These are phyloP conservation scores for Symbiodinium pilosum DNA, from an alignment of 73 alveolate genomes.

Conservation along the genomic window DNA sequence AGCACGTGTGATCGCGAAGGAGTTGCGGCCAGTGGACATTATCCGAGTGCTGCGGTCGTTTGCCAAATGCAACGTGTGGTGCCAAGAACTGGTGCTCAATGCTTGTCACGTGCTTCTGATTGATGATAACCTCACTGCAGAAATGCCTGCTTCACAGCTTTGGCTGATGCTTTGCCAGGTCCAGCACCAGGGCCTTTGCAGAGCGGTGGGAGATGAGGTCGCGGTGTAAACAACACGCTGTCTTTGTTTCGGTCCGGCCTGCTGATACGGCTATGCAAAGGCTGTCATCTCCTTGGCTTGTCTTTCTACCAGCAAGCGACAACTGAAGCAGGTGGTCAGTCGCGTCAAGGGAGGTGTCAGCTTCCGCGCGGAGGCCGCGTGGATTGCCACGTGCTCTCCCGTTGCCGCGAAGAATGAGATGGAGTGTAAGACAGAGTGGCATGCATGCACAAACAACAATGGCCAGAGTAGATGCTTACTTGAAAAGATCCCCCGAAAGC, in stretches of 20 bases:
- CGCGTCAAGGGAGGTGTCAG: conserved; percentile 84
- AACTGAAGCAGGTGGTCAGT: conserved; percentile 20
- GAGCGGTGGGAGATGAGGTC: conserved; percentile 87
- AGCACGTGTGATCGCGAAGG: no score
- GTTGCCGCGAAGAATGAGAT: no score
- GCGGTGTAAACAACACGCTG: no score
- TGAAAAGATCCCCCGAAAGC: no score
- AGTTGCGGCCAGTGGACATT: conserved; percentile 93
- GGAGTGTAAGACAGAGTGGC: no score
- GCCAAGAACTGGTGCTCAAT: no score
- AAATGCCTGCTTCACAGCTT: no score
- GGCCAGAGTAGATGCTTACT: no score
- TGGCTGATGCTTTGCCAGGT: neutral
- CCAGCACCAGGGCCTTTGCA: conserved; percentile 88
- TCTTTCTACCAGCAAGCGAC: neutral
- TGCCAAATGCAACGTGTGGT: conserved; percentile 72
- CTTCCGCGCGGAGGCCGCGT: conserved; percentile 74
- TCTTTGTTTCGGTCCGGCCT: neutral
- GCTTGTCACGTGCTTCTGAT: no score
- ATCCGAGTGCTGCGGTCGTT: conserved; percentile 94
- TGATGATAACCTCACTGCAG: no score
- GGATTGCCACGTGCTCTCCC: neutral
- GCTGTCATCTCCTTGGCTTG: neutral
- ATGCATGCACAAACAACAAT: no score
- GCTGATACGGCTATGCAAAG: neutral